Conservation (phyloP, 2,329 filamentous ascomycete genomes). For the Cyphellophora europaea region DNA sequence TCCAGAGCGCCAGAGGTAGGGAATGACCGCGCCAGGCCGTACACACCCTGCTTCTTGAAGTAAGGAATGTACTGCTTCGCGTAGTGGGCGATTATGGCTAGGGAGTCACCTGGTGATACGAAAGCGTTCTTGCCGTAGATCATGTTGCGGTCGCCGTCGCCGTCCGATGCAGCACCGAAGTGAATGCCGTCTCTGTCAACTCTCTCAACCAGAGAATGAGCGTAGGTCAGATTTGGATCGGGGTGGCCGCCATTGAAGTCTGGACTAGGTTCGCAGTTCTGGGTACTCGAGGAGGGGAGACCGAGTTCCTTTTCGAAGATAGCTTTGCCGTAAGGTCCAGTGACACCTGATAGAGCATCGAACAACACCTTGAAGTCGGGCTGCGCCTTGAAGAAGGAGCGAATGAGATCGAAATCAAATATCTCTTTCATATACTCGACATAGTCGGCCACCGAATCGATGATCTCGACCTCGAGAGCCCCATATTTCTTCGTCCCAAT, state of each 20-base stretch:
- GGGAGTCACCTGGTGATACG: slow-evolving; percentile 91
- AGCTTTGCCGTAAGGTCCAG: slow-evolving; percentile 84
- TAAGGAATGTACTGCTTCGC: slow-evolving; percentile 84
- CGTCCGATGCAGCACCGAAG: slow-evolving; percentile 92
- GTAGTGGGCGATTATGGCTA: slow-evolving; percentile 97
- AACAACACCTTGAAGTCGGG: slow-evolving; percentile 95
- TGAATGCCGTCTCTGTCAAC: slow-evolving; percentile 88
- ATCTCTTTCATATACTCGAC: slow-evolving; percentile 94
- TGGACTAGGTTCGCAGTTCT: slow-evolving; percentile 85
- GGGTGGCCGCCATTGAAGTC: slow-evolving; percentile 98
- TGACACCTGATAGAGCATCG: slow-evolving; percentile 88
- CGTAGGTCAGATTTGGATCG: slow-evolving; percentile 95
- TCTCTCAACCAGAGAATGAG: slow-evolving; percentile 84
- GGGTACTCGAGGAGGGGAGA: slow-evolving; percentile 63
- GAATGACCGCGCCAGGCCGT: slow-evolving; percentile 93
- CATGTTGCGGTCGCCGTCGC: slow-evolving; percentile 99
- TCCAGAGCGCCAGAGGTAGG: slow-evolving; percentile 93
- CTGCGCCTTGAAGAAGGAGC: slow-evolving; percentile 79
- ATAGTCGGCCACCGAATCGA: slow-evolving; percentile 90
- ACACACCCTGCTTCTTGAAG: slow-evolving; percentile 95
- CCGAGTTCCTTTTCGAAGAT: slow-evolving; percentile 95
- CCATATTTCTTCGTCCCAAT: slow-evolving; percentile 81
- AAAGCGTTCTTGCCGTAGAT: slow-evolving; percentile 97
- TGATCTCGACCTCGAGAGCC: slow-evolving; percentile 81
- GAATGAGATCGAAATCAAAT: slow-evolving; percentile 95